Percentiles rank a stretch among this genome's conserved stretches.
phyloP scores from a whole-genome alignment of 805 yeast genomes.

The Millerozyma miso region DNA sequence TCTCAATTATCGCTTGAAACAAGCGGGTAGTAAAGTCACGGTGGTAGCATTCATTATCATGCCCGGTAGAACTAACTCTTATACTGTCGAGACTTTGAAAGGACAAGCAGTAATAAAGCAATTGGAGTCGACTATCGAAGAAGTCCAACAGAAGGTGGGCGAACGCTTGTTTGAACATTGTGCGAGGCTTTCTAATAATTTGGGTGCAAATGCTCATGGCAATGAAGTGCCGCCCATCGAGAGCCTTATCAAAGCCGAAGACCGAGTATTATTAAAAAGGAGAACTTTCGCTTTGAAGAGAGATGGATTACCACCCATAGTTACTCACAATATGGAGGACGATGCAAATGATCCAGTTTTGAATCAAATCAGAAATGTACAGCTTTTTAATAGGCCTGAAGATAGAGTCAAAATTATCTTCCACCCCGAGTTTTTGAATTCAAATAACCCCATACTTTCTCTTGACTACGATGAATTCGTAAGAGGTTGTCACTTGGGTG shows the following conservation, averaged over 20 bases:
- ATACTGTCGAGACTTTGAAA: conserved; percentile 90
- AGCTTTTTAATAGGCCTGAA: conserved; percentile 80
- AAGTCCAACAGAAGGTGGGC: conserved; percentile 83
- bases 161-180: conserved; percentile 87
- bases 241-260: conserved; percentile 81
- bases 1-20: conserved; percentile 81
- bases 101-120: conserved; percentile 96
- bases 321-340: conserved; percentile 94
- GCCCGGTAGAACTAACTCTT: conserved; percentile 95
- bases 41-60: conserved; percentile 96
- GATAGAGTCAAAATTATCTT: conserved; percentile 93
- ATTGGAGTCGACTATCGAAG: conserved; percentile 81
- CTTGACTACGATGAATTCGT: conserved; percentile 96
- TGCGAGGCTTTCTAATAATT: conserved; percentile 52
- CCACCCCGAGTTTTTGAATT: conserved; percentile 95
- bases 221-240: conserved; percentile 74
- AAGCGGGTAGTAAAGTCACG: conserved; percentile 77
- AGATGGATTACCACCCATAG: conserved; percentile 88
- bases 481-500: conserved; percentile 96
- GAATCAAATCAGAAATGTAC: conserved; percentile 87
- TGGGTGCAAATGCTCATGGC: conserved; percentile 38
- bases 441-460: conserved; percentile 89
- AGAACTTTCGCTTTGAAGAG: conserved; percentile 91
- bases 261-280: conserved; percentile 82
- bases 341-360: conserved; percentile 88